Base-by-base conservation (phyloP, 2,329 filamentous ascomycete genomes). In the Arthroderma sp. region DNA sequence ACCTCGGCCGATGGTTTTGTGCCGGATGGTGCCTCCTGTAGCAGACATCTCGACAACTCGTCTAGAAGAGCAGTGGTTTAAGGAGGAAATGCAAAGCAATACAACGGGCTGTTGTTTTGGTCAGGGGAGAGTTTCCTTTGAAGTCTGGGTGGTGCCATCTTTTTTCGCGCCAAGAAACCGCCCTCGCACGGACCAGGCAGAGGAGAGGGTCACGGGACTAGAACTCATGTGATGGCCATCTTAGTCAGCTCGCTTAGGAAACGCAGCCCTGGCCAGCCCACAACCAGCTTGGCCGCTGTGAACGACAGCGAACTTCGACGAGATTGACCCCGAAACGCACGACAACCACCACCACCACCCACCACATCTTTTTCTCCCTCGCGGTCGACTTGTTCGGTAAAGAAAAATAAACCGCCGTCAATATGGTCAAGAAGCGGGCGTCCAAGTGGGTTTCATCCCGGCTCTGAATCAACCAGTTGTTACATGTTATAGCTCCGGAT, bases 361-460 rank as follows among this genome's bases (percentile, higher is more conserved):
- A 40, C 33, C 47, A 6, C 15, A 22, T 22, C 15, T 29, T 40
- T 43, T 44, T 22, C 37, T 42, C 42, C 34, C 36, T 47, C 38
- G 40, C 15, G 15, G 15, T 22, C 15, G 15, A 22, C 15, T 22
- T 46, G 41, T 38, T 36, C 34, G 42, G 36, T 48, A 28, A 47
- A 45, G 38, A 42, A 29, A 45, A 43, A 27, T 28, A 38, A 44
- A 47, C 47, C 39, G 44, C 67, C 69, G 70, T 69, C 70, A 81
- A 66, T 65, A 83, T 82, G 79, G 78, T 82, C 71, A 82, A 83
- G 75, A 83, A 83, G 75, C 74, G 79, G 68, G 77, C 79, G 65
- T 79, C 76, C 72, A 83, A 83, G 78, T 81, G 78, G 67, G 73
- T 63, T 50, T 49, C 45, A 43, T 46, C 46, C 10, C 56, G 54